Base-by-base conservation (phyloP, 2,329 filamentous ascomycete species). In the Ophidiomyces ophidiicola region DNA sequence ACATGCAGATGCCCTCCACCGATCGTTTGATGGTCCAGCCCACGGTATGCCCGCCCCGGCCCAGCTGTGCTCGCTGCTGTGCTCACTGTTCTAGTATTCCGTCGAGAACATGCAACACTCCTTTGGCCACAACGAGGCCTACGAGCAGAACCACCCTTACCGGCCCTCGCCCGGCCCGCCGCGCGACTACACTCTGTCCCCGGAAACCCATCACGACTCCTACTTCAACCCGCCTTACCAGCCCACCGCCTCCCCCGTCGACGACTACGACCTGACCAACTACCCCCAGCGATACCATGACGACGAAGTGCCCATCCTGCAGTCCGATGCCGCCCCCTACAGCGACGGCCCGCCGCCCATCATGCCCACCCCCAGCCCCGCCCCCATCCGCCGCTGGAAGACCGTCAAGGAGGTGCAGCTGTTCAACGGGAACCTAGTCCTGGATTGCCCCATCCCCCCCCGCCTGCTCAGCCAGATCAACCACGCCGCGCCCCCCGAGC, bases 321-420 rank as follows among this genome's bases (percentile, higher is more conserved):
- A 51, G 23, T 32, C 73, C 17, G 75, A 75, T 32, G 46, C 43
- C 15, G 53, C 60, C 32, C 56, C 61, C 48, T 63, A 64, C 43
- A 61, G 67, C 21, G 65, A 68, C 30, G 61, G 66, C 34, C 48
- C 51, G 32, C 53, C 43, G 11, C 21, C 32, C 6, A 41, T 50
- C 12, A 46, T 48, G 1, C 50, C 51, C 2, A 67, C 69, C 39
- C 67, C 71, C 14, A 69, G 68, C 48, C 73, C 69, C 41, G 72
- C 67, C 46, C 73, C 68, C 2, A 77, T 96, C 49, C 80, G 83
- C 59, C 74, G 90, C 58, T 96, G 85, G 83, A 98, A 96, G 70
- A 98, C 90, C 0, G 88, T 98, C 34, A 98, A 96, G 64, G 85
- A 94, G 66, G 88, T 98, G n/a, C 79, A 92, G 53, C 65, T 98